These are phyloP conservation scores for Oryza nivara DNA, from an alignment of 176 grass and related monocot genomes.

Conservation along the genomic window DNA sequence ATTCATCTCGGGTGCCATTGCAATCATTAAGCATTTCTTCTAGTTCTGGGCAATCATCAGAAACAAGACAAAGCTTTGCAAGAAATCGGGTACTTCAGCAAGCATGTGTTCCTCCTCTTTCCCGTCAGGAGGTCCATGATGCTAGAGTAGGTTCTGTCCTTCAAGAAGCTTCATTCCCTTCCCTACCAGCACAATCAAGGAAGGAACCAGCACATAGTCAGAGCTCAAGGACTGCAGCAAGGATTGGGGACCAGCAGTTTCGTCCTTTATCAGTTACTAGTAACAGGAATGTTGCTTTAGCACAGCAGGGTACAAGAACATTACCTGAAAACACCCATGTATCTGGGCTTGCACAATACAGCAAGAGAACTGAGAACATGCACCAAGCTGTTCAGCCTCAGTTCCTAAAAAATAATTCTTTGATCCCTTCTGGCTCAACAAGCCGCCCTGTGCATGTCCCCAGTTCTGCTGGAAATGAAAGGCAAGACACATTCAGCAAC, in stretches of 20 bases:
- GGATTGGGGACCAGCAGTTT: slow-evolving; percentile 48
- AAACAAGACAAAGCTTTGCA: slow-evolving; percentile 39
- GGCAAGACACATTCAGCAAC: neutral
- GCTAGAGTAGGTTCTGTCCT: slow-evolving; percentile 35
- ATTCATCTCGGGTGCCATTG: slow-evolving; percentile 28
- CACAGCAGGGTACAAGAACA: slow-evolving; percentile 42
- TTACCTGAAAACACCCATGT: slow-evolving; percentile 44
- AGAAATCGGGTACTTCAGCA: slow-evolving; percentile 43
- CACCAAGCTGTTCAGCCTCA: slow-evolving; percentile 45
- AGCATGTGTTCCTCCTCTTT: slow-evolving; percentile 56
- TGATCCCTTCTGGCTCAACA: slow-evolving; percentile 29
- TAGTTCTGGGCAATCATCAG: slow-evolving; percentile 27
- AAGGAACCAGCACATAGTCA: slow-evolving; percentile 54
- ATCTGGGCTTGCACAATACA: slow-evolving; percentile 47
- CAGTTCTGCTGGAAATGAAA: slow-evolving; percentile 46
- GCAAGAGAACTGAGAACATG: slow-evolving; percentile 39
- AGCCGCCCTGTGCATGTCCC: neutral
- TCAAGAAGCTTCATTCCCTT: slow-evolving; percentile 54
- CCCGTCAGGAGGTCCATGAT: slow-evolving; percentile 37
- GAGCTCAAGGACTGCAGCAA: slow-evolving; percentile 48
- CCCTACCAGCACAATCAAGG: slow-evolving; percentile 50
- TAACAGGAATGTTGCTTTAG: slow-evolving; percentile 35
- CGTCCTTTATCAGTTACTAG: slow-evolving; percentile 59
- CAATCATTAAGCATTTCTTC: slow-evolving; percentile 27
- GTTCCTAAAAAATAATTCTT: slow-evolving; percentile 25